Conservation (phyloP, 2,329 filamentous ascomycete species). For the Graphilbum fragrans region DNA sequence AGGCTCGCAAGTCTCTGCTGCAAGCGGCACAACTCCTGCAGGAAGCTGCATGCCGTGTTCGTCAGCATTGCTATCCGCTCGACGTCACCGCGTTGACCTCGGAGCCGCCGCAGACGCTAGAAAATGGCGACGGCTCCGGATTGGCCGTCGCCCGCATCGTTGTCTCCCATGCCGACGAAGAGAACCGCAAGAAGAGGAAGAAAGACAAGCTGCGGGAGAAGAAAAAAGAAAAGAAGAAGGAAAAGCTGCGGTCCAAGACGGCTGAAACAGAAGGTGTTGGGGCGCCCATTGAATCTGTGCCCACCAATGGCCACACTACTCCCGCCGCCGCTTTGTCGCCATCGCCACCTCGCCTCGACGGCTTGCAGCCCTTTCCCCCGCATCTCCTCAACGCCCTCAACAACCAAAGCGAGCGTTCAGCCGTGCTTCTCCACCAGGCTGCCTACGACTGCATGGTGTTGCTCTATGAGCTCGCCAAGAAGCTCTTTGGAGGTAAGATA, state of each 20-base stretch:
- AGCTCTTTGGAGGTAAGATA: not conserved
- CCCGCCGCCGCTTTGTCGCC: too few species aligned
- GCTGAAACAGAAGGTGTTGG: too few species aligned
- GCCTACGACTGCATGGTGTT: not conserved
- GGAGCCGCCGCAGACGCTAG: not conserved
- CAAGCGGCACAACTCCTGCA: not conserved
- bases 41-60: not conserved
- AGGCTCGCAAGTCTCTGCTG: not conserved
- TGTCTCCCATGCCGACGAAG: too few species aligned
- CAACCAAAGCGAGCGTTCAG: too few species aligned
- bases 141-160: not conserved
- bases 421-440: not conserved
- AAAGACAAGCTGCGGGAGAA: too few species aligned
- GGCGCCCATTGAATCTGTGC: too few species aligned
- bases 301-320: too few species aligned
- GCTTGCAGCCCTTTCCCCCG: not conserved
- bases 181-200: too few species aligned
- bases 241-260: too few species aligned
- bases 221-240: too few species aligned
- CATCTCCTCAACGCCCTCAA: not conserved
- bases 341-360: too few species aligned
- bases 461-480: not conserved
- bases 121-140: not conserved
- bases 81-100: not conserved
- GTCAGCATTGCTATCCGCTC: not conserved